phyloP scores from a whole-genome alignment of 805 yeast species.

The Myxozyma neglecta region DNA sequence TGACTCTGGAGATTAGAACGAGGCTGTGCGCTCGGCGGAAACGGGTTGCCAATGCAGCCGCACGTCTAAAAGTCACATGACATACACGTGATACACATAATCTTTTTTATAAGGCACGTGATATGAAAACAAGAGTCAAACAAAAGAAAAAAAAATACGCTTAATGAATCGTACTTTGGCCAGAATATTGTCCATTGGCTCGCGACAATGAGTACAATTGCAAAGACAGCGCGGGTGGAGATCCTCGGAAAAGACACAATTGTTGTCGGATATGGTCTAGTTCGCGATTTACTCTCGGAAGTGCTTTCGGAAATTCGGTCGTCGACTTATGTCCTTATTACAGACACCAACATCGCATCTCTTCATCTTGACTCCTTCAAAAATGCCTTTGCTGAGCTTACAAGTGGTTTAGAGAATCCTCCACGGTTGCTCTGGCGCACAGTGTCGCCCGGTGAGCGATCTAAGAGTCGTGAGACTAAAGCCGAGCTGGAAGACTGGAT shows the following conservation, averaged over 20 bases:
- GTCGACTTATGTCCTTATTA: slow-evolving; percentile 87
- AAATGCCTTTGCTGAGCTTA: slow-evolving; percentile 32
- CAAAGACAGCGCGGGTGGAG: slow-evolving; percentile 34
- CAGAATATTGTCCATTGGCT: not conserved
- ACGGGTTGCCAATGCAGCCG: not conserved
- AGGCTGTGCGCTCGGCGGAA: slow-evolving; percentile 10
- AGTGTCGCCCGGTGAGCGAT: slow-evolving; percentile 91
- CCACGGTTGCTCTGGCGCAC: slow-evolving; percentile 71
- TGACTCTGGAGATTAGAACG: not conserved
- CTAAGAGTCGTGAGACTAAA: slow-evolving; percentile 83
- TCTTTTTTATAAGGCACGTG: no score
- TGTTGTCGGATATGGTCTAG: slow-evolving; percentile 85
- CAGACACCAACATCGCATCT: slow-evolving; percentile 69
- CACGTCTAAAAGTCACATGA: no score
- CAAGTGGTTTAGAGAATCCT: slow-evolving; percentile 38
- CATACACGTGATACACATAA: no score
- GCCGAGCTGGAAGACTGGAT: slow-evolving; percentile 91
- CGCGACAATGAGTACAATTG: not conserved
- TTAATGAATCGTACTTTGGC: not conserved
- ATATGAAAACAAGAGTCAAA: not conserved
- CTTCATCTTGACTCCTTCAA: slow-evolving; percentile 49
- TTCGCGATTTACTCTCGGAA: slow-evolving; percentile 68
- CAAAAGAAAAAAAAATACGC: not conserved
- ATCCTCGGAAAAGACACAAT: slow-evolving; percentile 82
- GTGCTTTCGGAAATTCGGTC: slow-evolving; percentile 64